A percentile compares a stretch with the other conserved stretches of the same genome.
phyloP scores from a whole-genome alignment of 306 rosid genomes.

The Medicago ruthenica region DNA sequence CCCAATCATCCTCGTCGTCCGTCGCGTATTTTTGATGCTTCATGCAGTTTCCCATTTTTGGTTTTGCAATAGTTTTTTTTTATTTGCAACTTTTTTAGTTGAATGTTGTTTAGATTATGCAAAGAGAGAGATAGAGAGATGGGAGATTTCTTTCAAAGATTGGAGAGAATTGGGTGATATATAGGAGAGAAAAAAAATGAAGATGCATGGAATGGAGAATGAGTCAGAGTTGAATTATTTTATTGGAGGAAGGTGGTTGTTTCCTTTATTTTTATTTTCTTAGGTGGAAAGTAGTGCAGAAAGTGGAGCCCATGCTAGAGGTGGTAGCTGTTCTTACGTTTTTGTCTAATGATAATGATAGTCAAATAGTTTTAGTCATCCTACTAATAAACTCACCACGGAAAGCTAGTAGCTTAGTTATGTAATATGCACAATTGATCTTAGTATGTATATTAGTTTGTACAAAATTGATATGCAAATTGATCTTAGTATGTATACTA shows the following conservation, averaged over 20 bases:
- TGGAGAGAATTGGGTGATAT: slow-evolving; percentile 39
- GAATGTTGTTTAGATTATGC: neutral
- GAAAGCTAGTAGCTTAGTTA: neutral
- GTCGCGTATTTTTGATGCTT: slow-evolving; percentile 52
- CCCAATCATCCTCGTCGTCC: slow-evolving; percentile 62
- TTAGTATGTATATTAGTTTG: neutral
- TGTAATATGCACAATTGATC: neutral
- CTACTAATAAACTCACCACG: neutral
- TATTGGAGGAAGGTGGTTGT: slow-evolving; percentile 42
- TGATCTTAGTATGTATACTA: neutral
- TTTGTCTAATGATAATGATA: slow-evolving; percentile 4
- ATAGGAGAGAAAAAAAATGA: neutral
- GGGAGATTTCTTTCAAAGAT: neutral
- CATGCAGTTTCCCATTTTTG: slow-evolving; percentile 83
- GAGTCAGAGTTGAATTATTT: slow-evolving; percentile 55
- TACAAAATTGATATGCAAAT: neutral
- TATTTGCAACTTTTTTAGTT: neutral
- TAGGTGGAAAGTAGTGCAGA: slow-evolving; percentile 48
- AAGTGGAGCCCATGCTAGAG: slow-evolving; percentile 24
- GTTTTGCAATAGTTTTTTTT: no score
- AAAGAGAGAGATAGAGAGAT: neutral
- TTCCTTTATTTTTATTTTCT: slow-evolving; percentile 36
- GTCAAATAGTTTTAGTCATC: neutral
- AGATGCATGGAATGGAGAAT: slow-evolving; percentile 14
- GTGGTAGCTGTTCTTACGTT: slow-evolving; percentile 32